Conservation (phyloP, 768 basidiomycete genomes). For the Boletus eberwhitei region DNA sequence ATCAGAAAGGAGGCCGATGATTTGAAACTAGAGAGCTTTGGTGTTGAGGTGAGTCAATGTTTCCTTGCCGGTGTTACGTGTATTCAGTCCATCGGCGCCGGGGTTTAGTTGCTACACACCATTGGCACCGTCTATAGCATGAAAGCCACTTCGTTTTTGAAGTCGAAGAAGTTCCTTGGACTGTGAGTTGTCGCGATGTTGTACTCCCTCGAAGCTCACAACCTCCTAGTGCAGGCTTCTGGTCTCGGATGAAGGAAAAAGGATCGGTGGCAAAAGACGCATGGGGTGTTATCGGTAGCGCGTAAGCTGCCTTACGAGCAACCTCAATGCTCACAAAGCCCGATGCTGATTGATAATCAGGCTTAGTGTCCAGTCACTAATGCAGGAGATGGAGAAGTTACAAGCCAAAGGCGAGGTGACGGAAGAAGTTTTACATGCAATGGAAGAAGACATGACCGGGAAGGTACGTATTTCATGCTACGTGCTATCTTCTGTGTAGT, state of each 20-base stretch:
- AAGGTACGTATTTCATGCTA: conserved; percentile 49
- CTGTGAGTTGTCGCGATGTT: conserved; percentile 52
- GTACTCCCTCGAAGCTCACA: conserved; percentile 7
- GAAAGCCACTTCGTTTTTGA: conserved; percentile 90
- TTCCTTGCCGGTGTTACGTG: neutral
- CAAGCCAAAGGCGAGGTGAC: conserved; percentile 85
- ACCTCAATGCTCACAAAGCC: conserved; percentile 43
- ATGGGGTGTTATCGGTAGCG: conserved; percentile 95
- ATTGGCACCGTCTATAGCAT: conserved; percentile 91
- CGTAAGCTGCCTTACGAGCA: conserved; percentile 49
- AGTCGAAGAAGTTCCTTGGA: conserved; percentile 87
- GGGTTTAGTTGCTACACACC: conserved; percentile 71
- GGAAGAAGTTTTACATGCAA: conserved; percentile 79
- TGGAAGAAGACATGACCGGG: conserved; percentile 92
- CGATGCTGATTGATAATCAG: conserved; percentile 32
- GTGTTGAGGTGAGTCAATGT: conserved; percentile 70
- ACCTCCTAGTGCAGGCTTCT: conserved; percentile 72
- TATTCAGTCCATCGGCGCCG: neutral
- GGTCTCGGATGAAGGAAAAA: conserved; percentile 92
- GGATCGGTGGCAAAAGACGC: conserved; percentile 91
- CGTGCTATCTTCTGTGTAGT: neutral
- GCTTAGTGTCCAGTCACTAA: conserved; percentile 23
- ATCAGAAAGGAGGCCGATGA: conserved; percentile 89
- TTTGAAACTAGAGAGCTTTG: conserved; percentile 95
- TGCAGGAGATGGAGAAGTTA: conserved; percentile 83